Conservation (phyloP, 352 stramenopile genomes). For the Phytopythium oedochilum region DNA sequence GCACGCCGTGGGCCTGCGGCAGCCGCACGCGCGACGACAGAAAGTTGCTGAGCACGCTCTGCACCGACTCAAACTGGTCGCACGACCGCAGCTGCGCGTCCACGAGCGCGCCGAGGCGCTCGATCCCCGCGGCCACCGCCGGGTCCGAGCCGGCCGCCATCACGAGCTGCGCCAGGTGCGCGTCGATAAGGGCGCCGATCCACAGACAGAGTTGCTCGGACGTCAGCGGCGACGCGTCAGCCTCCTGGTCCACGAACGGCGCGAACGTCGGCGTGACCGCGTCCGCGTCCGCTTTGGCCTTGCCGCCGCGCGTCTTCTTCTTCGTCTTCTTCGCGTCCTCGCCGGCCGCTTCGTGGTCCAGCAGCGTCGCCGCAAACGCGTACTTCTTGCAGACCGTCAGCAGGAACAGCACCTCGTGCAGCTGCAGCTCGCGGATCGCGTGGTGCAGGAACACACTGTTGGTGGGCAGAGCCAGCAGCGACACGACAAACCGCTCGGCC, state of each 20-base stretch:
- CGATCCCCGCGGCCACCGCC: constrained; percentile 29
- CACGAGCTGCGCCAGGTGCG: constrained; percentile 62
- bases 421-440: constrained; percentile 61
- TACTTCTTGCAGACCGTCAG: constrained; percentile 72
- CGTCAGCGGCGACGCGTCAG: constrained; percentile 23
- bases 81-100: constrained; percentile 45
- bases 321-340: constrained; percentile 8
- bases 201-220: constrained; percentile 53
- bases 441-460: constrained; percentile 78
- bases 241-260: constrained; percentile 14
- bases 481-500: constrained; percentile 50
- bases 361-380: constrained; percentile 35
- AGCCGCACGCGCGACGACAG: constrained; percentile 58
- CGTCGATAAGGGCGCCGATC: constrained; percentile 74
- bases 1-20: constrained; percentile 51
- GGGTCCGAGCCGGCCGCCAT: constrained; percentile 47
- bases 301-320: constrained; percentile 3
- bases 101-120: constrained; percentile 52
- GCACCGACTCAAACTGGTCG: constrained; percentile 59
- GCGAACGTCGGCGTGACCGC: constrained; percentile 14
- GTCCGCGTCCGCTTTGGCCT: constrained; percentile 5
- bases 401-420: constrained; percentile 65
- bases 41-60: constrained; percentile 77
- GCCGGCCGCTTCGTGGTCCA: constrained; percentile 6
- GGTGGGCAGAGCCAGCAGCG: constrained; percentile 50